phyloP scores from a whole-genome alignment of 2,329 filamentous ascomycete species.

The Thermomyces lanuginosus region DNA sequence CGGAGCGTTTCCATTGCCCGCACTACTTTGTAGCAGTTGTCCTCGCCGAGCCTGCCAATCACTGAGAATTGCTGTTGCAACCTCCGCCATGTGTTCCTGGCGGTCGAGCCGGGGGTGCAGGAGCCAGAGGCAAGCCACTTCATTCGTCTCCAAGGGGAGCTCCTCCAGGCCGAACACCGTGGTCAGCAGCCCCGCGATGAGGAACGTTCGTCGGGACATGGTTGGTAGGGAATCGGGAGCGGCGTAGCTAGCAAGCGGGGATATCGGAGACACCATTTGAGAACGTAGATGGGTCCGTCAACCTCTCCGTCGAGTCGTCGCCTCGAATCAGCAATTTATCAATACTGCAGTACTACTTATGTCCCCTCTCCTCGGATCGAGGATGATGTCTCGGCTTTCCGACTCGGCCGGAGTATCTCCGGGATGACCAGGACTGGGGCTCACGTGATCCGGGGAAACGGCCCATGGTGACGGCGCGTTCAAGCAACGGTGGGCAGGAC shows the following conservation, averaged over 20 bases:
- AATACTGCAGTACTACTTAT: too few relatives aligned
- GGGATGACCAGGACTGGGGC: too few relatives aligned
- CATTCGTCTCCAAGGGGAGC: conserved; percentile 38
- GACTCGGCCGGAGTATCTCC: too few relatives aligned
- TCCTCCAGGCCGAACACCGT: conserved; percentile 71
- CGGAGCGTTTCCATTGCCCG: conserved; percentile 9
- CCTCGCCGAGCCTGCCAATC: conserved; percentile 43
- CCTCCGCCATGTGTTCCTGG: conserved; percentile 56
- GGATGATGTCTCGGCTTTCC: too few relatives aligned
- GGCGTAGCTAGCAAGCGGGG: conserved; percentile 5
- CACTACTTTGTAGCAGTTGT: neutral
- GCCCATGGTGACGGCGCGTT: too few relatives aligned
- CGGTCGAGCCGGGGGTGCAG: conserved; percentile 62
- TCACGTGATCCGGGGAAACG: too few relatives aligned
- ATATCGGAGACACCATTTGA: conserved; percentile 7
- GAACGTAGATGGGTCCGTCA: too few relatives aligned
- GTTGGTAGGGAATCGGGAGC: conserved; percentile 9
- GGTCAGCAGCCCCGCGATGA: conserved; percentile 62
- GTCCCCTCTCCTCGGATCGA: too few relatives aligned
- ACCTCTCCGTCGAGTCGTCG: too few relatives aligned
- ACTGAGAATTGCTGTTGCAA: conserved; percentile 53
- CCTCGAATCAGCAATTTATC: too few relatives aligned
- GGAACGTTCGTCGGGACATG: conserved; percentile 49
- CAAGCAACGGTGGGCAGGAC: too few relatives aligned
- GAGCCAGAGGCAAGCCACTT: conserved; percentile 73